Conservation (phyloP, 2,329 filamentous ascomycete genomes). For the Ciborinia camelliae region DNA sequence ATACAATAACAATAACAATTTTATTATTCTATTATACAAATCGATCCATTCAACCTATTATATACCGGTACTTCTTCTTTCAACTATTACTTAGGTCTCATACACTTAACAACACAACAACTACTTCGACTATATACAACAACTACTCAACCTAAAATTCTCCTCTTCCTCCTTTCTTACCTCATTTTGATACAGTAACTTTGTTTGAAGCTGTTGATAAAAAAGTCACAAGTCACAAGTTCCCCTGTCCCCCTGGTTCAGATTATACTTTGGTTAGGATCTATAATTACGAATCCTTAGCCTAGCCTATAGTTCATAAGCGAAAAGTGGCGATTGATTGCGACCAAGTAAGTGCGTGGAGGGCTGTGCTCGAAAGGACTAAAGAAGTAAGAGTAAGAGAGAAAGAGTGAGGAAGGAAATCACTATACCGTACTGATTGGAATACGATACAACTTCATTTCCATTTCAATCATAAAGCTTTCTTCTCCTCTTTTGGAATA, state of each 20-base stretch:
- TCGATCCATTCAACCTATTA: no score
- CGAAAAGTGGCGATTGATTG: slow-evolving; percentile 20
- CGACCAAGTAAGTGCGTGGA: background rate
- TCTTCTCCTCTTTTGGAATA: background rate
- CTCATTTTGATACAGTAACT: no score
- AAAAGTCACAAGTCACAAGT: no score
- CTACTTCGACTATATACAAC: no score
- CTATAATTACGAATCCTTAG: slow-evolving; percentile 16
- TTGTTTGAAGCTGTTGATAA: no score
- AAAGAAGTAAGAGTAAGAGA: background rate
- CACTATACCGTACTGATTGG: background rate
- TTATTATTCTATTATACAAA: no score
- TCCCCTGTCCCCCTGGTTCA: background rate
- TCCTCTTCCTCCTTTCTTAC: no score
- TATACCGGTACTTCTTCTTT: no score
- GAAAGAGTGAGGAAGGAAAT: background rate
- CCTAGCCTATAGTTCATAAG: slow-evolving; percentile 17
- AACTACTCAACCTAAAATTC: no score
- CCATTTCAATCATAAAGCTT: background rate
- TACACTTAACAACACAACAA: no score
- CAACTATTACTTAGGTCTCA: no score
- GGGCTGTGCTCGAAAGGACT: slow-evolving; percentile 16
- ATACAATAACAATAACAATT: no score
- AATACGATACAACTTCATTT: slow-evolving; percentile 2
- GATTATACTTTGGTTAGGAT: background rate